Conservation (phyloP, 192 early-diverging fungal species). For the Backusella tarrabulga region DNA sequence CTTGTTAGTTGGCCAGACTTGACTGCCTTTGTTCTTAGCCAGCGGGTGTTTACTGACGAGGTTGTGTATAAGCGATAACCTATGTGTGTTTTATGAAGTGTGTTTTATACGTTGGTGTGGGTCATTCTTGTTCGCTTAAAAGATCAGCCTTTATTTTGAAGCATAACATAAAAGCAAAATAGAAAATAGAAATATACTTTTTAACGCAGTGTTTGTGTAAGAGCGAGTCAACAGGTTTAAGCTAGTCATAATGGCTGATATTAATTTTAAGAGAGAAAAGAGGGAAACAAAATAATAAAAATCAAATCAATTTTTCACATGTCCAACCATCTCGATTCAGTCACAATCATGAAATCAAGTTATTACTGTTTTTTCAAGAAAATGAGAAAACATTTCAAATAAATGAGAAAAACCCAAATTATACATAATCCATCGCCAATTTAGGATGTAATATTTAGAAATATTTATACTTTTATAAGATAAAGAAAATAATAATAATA, state of each 20-base stretch:
- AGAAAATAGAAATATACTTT: neutral
- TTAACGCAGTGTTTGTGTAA: neutral
- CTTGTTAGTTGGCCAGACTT: neutral
- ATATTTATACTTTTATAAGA: too few relatives aligned
- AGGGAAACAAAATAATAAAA: neutral
- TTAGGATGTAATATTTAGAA: too few relatives aligned
- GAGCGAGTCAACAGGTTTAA: neutral
- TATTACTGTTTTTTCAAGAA: too few relatives aligned
- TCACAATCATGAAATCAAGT: too few relatives aligned
- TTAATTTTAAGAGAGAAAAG: neutral
- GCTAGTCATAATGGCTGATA: neutral
- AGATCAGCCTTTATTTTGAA: conserved; percentile 7
- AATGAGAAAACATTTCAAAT: too few relatives aligned
- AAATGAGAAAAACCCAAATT: too few relatives aligned
- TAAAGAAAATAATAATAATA: too few relatives aligned
- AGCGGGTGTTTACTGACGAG: neutral
- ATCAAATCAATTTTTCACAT: neutral
- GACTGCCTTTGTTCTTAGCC: conserved; percentile 9
- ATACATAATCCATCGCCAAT: too few relatives aligned
- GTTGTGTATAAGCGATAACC: neutral
- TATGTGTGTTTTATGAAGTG: neutral
- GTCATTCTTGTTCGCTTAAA: neutral
- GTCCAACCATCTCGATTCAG: too few relatives aligned
- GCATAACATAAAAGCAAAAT: neutral
- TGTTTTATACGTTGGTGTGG: neutral